Base-by-base conservation (phyloP, 2,329 filamentous ascomycete species). In the Aspergillus pseudoglaucus region DNA sequence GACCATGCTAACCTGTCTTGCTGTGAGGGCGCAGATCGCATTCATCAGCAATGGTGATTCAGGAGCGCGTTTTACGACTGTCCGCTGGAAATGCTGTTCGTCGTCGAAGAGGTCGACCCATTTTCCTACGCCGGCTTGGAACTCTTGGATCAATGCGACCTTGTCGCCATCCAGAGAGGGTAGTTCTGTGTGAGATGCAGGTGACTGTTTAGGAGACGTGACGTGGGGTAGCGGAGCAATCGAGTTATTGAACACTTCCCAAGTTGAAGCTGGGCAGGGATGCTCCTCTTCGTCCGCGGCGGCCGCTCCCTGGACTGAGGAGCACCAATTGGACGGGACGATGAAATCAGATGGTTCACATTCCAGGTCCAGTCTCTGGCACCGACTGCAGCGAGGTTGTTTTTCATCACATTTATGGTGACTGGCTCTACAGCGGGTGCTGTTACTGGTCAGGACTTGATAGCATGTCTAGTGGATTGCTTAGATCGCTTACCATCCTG, bases 1-100 rank as follows among this genome's bases (percentile, higher is more conserved):
- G 8, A 35, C 23, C 14, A 47, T 35, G 40, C 45, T 42, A 6
- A 47, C 15, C 22, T 47, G 40, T 15, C 40, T 22, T 4, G 45
- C 45, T 10, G 39, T 38, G n/a, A 44, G 30, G 8, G 45, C 45
- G 7, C 45, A 47, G 2, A 44, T 43, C 2, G 45, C 45, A n/a
- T 38, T 30, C 20, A 47, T 27, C 4, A 47, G n/a, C 12, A 47
- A 18, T 3, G 32, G 15, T 4, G 32, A 35, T 15, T n/a, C 15
- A n/a, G 15, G 14, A 1, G 32, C 14, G 14, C 32, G 45, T 8
- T 35, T 35, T 3, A 35, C 32, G 14, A 35, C n/a, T 17, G 32
- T 35, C 5, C 32, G 32, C 15, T 35, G 32, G 15, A 35, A 35
- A 35, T n/a, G 14, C 6, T 3, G 14, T 9, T 35, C 32, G 32